Conservation (phyloP, 2,329 filamentous ascomycete genomes). For the Davidsoniella virescens region DNA sequence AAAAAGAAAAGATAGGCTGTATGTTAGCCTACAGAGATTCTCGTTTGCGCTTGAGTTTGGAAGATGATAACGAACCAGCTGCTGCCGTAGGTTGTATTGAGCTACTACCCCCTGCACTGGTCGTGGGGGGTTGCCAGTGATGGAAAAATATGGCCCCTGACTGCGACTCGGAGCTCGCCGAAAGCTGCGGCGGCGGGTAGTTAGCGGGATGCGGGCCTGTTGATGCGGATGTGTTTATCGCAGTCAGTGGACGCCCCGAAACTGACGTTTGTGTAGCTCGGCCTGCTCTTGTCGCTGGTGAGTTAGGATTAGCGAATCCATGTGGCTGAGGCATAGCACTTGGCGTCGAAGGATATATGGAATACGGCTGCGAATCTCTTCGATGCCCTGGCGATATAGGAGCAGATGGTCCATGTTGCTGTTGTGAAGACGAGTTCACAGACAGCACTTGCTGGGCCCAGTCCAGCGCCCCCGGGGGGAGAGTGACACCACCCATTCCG, state of each 20-base stretch:
- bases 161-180: constrained; percentile 49
- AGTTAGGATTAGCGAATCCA: constrained; percentile 4
- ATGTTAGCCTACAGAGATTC: constrained; percentile 19
- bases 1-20: neutral
- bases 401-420: constrained; percentile 19
- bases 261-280: constrained; percentile 11
- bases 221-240: constrained; percentile 14
- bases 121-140: constrained; percentile 73
- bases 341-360: constrained; percentile 25
- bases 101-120: constrained; percentile 32
- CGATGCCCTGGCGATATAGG: constrained; percentile 8
- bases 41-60: constrained; percentile 26
- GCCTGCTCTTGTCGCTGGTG: constrained; percentile 7
- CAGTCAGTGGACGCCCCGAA: constrained; percentile 24
- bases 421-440: constrained; percentile 25
- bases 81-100: constrained; percentile 55
- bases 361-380: constrained; percentile 22
- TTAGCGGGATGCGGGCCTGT: constrained; percentile 6
- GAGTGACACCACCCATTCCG: constrained; percentile 47
- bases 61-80: constrained; percentile 45
- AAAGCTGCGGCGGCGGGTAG: constrained; percentile 19
- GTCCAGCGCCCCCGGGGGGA: constrained; percentile 46
- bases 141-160: constrained; percentile 56
- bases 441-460: constrained; percentile 52
- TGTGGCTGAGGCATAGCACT: constrained; percentile 2